Percentiles rank a stretch among this genome's conserved stretches.
Conservation (phyloP, 164 flowering plant species). For the Cinnamomum micranthum region DNA sequence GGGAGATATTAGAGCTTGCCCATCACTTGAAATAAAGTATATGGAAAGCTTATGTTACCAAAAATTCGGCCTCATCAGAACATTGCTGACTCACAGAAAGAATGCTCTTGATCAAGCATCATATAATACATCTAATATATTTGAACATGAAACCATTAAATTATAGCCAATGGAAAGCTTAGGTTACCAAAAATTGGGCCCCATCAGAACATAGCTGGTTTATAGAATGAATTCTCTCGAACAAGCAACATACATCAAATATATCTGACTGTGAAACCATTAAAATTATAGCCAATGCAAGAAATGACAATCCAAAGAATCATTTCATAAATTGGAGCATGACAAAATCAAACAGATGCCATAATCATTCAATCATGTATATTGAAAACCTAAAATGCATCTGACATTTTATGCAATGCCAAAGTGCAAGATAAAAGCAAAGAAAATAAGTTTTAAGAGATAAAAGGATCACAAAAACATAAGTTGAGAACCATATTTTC, state of each 20-base stretch:
- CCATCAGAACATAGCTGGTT: neutral
- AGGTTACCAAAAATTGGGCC: neutral
- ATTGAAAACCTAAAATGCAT: too few relatives aligned
- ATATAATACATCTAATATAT: too few relatives aligned
- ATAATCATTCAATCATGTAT: too few relatives aligned
- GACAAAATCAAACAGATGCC: neutral
- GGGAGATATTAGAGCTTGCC: too few relatives aligned
- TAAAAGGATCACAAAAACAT: neutral
- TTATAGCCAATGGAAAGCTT: neutral
- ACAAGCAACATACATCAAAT: neutral
- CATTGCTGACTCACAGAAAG: neutral
- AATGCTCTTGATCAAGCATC: neutral
- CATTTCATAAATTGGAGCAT: neutral
- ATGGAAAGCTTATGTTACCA: neutral
- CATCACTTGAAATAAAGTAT: too few relatives aligned
- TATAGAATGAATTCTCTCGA: neutral
- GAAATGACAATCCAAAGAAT: neutral
- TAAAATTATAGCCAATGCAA: neutral
- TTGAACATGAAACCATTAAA: neutral
- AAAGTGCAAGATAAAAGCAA: neutral
- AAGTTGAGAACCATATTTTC: neutral
- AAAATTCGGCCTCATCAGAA: neutral
- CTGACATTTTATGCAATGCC: neutral
- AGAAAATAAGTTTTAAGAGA: neutral
- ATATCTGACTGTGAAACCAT: neutral